Evolutionary conservation across 2,329 filamentous ascomycete species (phyloP).

Genomic region (Cadophora gregata): DNA sequence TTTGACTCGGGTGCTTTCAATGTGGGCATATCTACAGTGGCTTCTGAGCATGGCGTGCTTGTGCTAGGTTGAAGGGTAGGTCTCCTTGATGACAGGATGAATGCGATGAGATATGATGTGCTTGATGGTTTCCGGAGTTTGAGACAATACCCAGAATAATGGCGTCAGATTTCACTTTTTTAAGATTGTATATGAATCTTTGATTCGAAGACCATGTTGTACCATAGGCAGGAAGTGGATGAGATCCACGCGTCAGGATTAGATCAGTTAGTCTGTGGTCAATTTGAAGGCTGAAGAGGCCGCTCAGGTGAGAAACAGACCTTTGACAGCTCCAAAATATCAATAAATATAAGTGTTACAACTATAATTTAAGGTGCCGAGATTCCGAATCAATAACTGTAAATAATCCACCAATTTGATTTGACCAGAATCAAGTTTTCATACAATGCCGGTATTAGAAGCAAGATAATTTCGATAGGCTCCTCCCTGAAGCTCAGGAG

Average conservation of each 20-base stretch:
- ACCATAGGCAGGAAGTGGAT: not conserved
- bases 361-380: no score
- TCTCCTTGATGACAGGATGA: not conserved
- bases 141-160: not conserved
- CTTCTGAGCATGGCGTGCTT: not conserved
- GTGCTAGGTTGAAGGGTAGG: not conserved
- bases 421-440: no score
- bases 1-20: not conserved
- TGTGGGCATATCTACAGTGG: not conserved
- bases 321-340: no score
- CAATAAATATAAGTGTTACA: no score
- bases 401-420: no score
- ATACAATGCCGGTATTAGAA: no score
- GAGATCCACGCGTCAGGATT: not conserved
- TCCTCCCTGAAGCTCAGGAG: no score
- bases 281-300: no score
- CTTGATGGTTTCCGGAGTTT: not conserved
- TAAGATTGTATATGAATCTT: not conserved
- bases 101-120: not conserved
- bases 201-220: not conserved
- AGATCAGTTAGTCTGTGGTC: not conserved
- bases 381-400: no score
- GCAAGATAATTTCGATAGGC: no score
- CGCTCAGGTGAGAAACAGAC: no score
- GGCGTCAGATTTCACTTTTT: not conserved